Conservation (phyloP, 2,329 filamentous ascomycete species). For the Diaporthe amygdali region DNA sequence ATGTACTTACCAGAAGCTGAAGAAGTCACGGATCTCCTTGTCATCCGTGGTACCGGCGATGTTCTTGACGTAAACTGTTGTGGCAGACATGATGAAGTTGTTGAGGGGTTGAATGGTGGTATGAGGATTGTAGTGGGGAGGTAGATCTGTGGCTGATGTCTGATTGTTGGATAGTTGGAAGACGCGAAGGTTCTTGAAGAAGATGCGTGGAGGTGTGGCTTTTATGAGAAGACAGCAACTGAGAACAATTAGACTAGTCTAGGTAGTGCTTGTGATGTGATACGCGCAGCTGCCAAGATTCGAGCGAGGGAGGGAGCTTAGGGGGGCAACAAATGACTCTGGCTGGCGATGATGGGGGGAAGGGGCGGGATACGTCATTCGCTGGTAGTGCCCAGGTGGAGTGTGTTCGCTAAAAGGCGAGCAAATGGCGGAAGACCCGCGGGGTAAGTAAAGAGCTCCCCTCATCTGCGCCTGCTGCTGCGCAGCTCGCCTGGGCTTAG, state of each 20-base stretch:
- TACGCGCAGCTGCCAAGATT: conserved; percentile 13
- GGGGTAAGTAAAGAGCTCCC: background rate
- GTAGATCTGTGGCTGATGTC: background rate
- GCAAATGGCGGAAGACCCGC: background rate
- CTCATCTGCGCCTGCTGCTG: background rate
- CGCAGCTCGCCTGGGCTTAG: background rate
- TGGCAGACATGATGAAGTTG: conserved; percentile 56
- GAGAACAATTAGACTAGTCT: too few species aligned
- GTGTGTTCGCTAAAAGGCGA: background rate
- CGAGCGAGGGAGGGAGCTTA: background rate
- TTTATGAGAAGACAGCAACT: background rate
- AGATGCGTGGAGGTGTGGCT: background rate
- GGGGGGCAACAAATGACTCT: background rate
- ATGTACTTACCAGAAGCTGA: conserved; percentile 84
- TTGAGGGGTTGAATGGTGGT: background rate
- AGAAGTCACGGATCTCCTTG: conserved; percentile 94
- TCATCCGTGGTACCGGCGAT: conserved; percentile 84
- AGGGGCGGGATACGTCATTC: conserved; percentile 8
- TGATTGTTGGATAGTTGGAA: background rate
- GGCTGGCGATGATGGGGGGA: background rate
- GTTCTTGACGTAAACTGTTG: conserved; percentile 86
- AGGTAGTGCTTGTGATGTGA: background rate
- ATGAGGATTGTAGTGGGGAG: background rate
- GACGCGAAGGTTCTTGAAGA: background rate
- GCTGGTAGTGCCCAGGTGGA: background rate